phyloP scores from a whole-genome alignment of 192 early-diverging fungal genomes.

The Paraglomus brasilianum region DNA sequence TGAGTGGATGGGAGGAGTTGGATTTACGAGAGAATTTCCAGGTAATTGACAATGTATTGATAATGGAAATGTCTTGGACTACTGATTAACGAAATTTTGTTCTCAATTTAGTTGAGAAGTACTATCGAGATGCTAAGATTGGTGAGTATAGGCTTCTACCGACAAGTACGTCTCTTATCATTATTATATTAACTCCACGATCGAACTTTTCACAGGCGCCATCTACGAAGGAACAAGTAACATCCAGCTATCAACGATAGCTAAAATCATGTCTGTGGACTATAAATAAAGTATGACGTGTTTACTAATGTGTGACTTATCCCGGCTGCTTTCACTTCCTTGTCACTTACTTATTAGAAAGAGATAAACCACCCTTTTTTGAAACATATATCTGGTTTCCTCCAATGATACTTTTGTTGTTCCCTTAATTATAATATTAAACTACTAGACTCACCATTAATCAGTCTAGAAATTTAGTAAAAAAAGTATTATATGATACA shows the following conservation, averaged over 20 bases:
- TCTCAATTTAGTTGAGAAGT: slow-evolving; percentile 77
- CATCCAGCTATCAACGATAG: slow-evolving; percentile 95
- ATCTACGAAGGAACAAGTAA: slow-evolving; percentile 97
- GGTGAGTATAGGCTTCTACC: slow-evolving; percentile 47
- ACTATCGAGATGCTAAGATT: slow-evolving; percentile 95
- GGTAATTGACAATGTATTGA: slow-evolving; percentile 20
- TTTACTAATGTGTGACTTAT: too few relatives aligned
- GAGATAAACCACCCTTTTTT: too few relatives aligned
- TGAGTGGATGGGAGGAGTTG: slow-evolving; percentile 98
- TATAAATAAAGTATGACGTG: slow-evolving; percentile 39
- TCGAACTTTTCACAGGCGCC: slow-evolving; percentile 32
- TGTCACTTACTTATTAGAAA: too few relatives aligned
- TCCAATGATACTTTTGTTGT: too few relatives aligned
- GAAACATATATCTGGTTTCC: too few relatives aligned
- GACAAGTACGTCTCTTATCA: background rate
- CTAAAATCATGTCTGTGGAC: slow-evolving; percentile 44
- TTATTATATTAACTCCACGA: background rate
- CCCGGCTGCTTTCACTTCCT: too few relatives aligned
- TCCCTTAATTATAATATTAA: too few relatives aligned
- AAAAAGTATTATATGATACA: too few relatives aligned
- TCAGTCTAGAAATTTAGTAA: too few relatives aligned
- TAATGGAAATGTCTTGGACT: background rate
- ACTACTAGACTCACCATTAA: too few relatives aligned
- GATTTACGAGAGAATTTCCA: slow-evolving; percentile 89
- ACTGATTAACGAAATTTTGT: background rate